These are phyloP conservation scores for Daedalea quercina DNA, from an alignment of 768 basidiomycete species.

Conservation along the genomic window DNA sequence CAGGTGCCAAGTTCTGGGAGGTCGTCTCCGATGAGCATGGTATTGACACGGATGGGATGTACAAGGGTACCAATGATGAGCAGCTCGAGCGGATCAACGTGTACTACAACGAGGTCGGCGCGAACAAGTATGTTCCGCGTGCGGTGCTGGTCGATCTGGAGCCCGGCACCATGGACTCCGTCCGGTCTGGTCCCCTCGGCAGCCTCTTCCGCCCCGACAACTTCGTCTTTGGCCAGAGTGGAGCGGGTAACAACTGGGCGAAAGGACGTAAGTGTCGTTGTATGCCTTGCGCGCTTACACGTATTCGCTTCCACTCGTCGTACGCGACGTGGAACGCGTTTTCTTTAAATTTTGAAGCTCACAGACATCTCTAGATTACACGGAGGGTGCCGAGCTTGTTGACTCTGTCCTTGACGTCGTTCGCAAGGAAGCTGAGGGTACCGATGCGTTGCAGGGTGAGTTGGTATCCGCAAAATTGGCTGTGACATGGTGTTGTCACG, in stretches of 20 bases:
- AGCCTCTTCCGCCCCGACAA: conserved; percentile 95
- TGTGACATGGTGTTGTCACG: conserved; percentile 11
- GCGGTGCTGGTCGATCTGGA: conserved; percentile 97
- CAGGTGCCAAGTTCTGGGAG: conserved; percentile 96
- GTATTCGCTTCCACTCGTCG: background rate
- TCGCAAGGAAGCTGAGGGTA: conserved; percentile 96
- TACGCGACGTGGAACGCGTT: too few relatives aligned
- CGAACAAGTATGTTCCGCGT: conserved; percentile 97
- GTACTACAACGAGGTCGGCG: conserved; percentile 95
- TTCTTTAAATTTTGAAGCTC: conserved; percentile 5
- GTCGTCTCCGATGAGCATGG: conserved; percentile 98
- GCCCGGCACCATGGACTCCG: conserved; percentile 94
- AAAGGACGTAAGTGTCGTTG: conserved; percentile 89
- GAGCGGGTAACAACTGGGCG: conserved; percentile 99
- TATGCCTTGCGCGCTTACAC: background rate
- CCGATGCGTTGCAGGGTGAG: conserved; percentile 90
- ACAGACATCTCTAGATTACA: conserved; percentile 56
- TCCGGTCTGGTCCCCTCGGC: conserved; percentile 86
- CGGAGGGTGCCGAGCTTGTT: conserved; percentile 96
- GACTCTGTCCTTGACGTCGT: conserved; percentile 98
- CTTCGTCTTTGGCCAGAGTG: conserved; percentile 96
- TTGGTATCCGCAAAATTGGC: background rate
- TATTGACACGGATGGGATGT: conserved; percentile 87
- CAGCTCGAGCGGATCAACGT: conserved; percentile 97
- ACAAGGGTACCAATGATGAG: conserved; percentile 90